Conservation (phyloP, 805 yeast genomes). For the Suhomyces canberraensis region DNA sequence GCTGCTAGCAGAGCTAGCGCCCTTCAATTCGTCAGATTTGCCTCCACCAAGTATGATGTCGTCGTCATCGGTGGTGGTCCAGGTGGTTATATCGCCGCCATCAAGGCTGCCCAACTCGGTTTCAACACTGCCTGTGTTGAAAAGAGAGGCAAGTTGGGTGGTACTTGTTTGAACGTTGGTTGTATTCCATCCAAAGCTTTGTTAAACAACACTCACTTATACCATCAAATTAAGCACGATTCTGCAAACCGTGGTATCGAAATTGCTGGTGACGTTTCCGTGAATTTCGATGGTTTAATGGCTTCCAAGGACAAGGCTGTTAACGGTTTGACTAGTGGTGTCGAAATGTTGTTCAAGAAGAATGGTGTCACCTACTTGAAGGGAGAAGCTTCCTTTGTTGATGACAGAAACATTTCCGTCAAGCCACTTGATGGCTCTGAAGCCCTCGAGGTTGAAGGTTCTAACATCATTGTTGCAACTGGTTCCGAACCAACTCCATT, state of each 20-base stretch:
- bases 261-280: constrained; percentile 63
- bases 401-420: constrained; percentile 74
- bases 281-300: constrained; percentile 79
- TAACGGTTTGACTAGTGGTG: constrained; percentile 85
- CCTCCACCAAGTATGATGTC: constrained; percentile 66
- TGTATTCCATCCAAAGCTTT: constrained; percentile 98
- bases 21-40: constrained; percentile 38
- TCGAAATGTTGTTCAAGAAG: constrained; percentile 92
- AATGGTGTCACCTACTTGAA: constrained; percentile 92
- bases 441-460: constrained; percentile 69
- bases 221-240: constrained; percentile 85
- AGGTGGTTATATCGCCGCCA: constrained; percentile 99
- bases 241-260: constrained; percentile 87
- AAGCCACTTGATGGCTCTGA: constrained; percentile 83
- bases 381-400: constrained; percentile 86
- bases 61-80: constrained; percentile 99
- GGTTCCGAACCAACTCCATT: constrained; percentile 98
- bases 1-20: constrained; percentile 12
- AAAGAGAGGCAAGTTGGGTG: constrained; percentile 94
- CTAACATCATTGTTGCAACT: constrained; percentile 91
- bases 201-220: constrained; percentile 89
- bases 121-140: constrained; percentile 94
- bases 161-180: constrained; percentile 98
- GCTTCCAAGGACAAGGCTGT: constrained; percentile 92
- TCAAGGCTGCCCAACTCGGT: constrained; percentile 96